Evolutionary conservation across 768 basidiomycete genomes (phyloP), one percentile per base, ranked within the genome.

Genomic region (Rhodotorula graminis): DNA sequence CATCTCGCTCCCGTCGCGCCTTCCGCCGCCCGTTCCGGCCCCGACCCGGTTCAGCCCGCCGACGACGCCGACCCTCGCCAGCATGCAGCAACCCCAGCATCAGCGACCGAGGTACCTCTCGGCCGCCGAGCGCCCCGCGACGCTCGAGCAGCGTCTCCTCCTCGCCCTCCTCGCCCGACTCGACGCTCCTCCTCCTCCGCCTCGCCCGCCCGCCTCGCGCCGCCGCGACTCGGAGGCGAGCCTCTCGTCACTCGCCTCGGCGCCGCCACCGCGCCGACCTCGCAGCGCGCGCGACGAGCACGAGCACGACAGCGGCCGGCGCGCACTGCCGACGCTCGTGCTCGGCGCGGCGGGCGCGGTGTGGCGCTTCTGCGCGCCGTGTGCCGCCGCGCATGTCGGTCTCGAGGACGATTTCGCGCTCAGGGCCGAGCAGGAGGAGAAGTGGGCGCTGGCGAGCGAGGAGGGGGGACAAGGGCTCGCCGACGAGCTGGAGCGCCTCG

Each of bases 121-220:
- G 6, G 55, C 27, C 9, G 44, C 64, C 23, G 56, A 65, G 29
- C 66, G 67, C 0, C 67, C 53, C 40, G 60, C 60, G 0, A 61
- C 67, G 7, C 44, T 56, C 67, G 67, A 68, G 21, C 67, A 68
- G 46, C 61, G 60, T 11, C 27, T 68, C 18, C 52, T 52, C 9
- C 67, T 68, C 52, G 61, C 67, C n/a, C 60, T 68, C 52, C 52
- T 62, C 42, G 40, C 67, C 0, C 67, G 67, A 1, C 37, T 67
- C 66, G 66, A 61, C 42, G 37, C 42, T 3, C 60, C 57, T 0
- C 57, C 50, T 7, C 42, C 66, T 0, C 59, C 59, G 3, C 52
- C 37, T 11, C 44, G 46, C 18, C 33, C 56, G 16, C 53, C 2
- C 60, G 1, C 16, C 47, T 46, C 44, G 44, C 44, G 44, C 23